Evolutionary conservation across 202 grass and related monocot species (phyloP), one percentile per base, ranked within the genome.

Genomic region (Brachypodium distachyon): DNA sequence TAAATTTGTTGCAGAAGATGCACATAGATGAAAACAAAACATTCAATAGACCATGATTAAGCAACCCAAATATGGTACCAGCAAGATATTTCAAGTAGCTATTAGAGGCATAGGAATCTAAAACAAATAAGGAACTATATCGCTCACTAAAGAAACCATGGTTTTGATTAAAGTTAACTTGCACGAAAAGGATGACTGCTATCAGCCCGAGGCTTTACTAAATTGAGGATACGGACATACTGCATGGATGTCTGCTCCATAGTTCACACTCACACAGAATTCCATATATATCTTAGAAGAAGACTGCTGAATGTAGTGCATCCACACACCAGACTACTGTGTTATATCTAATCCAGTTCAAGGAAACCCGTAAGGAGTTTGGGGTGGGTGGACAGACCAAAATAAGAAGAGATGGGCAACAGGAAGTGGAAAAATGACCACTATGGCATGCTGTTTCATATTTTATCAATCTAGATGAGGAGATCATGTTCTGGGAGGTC

Each of bases 21-120:
- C 40, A 61, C 3, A 50, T 3, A 52, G 19, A 74, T 61, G 28
- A 66, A 59, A 63, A 61, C 55, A 60, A 10, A 61, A n/a, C 28
- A 74, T 41, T 42, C 4, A 52, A 59, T 32, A 41, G 18, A 67
- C 19, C 34, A 73, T 33, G 25, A 37, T 74, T 40, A 63, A 65
- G 50, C 27, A 7, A 29, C n/a, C n/a, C 4, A 59, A 40, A 46
- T 71, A 37, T 23, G 37, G 39, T 9, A 38, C 34, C 7, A 14
- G 16, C n/a, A 60, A 70, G 14, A 69, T 62, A 36, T 12, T 43
- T 70, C 0, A 5, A 70, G 36, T 76, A 31, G 17, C 56, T 56
- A 65, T 25, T 64, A 64, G 29, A 65, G 59, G 39, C 73, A 82
- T 17, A 81, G 25, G 16, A 59, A 60, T 74, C 40, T 60, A 21